A percentile compares a stretch with the other conserved stretches of the same genome.
These are phyloP conservation scores for Atalantia buxifolia DNA, from an alignment of 345 rosid genomes.

Conservation along the genomic window DNA sequence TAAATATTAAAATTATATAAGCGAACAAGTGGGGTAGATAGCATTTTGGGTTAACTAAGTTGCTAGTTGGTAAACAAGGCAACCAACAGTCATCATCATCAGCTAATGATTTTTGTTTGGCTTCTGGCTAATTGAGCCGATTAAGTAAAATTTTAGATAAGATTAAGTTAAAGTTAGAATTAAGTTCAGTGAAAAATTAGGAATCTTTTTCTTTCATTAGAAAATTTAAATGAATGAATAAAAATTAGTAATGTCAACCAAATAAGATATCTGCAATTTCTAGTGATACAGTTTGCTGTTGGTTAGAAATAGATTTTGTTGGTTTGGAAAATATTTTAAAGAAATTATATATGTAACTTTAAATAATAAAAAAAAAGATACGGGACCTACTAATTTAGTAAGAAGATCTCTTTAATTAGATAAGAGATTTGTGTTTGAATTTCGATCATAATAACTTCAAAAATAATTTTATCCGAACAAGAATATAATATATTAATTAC, in stretches of 20 bases:
- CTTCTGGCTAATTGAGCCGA: background rate
- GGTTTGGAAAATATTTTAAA: background rate
- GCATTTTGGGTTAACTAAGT: background rate
- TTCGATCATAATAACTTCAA: too few species aligned
- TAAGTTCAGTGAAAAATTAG: background rate
- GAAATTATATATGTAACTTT: background rate
- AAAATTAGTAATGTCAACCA: background rate
- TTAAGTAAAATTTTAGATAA: background rate
- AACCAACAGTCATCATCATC: background rate
- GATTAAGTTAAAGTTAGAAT: background rate
- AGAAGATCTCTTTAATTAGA: background rate
- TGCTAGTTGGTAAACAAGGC: slow-evolving; percentile 2
- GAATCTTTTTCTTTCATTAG: background rate
- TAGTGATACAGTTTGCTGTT: background rate
- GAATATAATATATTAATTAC: too few species aligned
- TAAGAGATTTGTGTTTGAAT: background rate
- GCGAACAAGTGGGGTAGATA: background rate
- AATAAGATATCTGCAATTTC: background rate
- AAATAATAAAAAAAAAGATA: background rate
- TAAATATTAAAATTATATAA: background rate
- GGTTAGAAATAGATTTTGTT: background rate
- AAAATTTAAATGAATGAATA: background rate
- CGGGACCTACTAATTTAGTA: background rate
- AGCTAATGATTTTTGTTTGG: slow-evolving; percentile 6
- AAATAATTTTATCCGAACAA: background rate